phyloP scores from a whole-genome alignment of 2,329 filamentous ascomycete species.

The Cryphonectria naterciae region DNA sequence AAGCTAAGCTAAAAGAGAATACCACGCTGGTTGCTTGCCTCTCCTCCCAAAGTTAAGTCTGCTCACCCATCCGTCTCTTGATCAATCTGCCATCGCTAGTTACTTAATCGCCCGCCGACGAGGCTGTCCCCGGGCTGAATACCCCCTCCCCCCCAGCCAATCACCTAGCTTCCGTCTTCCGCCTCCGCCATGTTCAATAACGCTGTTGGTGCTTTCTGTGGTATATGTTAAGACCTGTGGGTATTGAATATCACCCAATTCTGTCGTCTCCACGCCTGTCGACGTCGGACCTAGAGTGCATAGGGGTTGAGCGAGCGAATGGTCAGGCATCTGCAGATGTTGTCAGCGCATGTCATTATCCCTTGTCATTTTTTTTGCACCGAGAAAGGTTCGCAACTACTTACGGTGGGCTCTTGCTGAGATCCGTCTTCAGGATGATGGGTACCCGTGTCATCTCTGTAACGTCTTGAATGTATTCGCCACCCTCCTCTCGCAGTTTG shows the following conservation, averaged over 20 bases:
- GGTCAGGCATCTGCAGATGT: conserved; percentile 69
- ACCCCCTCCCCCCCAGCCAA: not conserved
- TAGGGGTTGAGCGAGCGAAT: conserved; percentile 83
- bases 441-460: conserved; percentile 96
- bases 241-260: not conserved
- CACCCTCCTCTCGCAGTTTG: conserved; percentile 85
- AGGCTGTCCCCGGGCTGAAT: not conserved
- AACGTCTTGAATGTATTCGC: conserved; percentile 97
- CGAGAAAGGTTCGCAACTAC: conserved; percentile 65
- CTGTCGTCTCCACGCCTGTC: not conserved
- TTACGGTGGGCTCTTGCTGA: conserved; percentile 99
- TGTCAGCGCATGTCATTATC: conserved; percentile 12
- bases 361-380: not conserved
- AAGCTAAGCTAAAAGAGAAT: not conserved
- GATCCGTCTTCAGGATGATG: conserved; percentile 97
- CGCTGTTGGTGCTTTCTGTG: not conserved
- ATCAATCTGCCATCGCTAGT: not conserved
- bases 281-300: conserved; percentile 50
- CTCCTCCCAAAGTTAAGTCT: not conserved
- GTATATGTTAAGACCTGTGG: not conserved
- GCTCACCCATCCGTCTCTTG: not conserved
- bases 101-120: not conserved
- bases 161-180: not conserved
- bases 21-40: not conserved
- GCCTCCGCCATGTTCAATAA: not conserved